phyloP scores from a whole-genome alignment of 306 rosid genomes.

The Clitoria ternatea region DNA sequence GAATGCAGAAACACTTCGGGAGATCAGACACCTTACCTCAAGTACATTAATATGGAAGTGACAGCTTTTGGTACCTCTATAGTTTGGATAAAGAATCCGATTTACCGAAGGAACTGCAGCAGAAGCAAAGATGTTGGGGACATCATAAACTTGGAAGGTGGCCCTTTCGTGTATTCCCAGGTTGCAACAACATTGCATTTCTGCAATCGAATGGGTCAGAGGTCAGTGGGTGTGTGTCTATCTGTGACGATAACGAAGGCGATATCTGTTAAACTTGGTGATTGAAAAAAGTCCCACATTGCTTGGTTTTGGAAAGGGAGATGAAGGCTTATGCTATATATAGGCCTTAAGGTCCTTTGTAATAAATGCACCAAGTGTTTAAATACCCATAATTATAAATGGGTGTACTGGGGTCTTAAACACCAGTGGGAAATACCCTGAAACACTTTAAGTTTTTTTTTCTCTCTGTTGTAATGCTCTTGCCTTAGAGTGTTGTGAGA shows the following conservation, averaged over 20 bases:
- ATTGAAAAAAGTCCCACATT: too few species aligned
- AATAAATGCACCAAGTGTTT: too few species aligned
- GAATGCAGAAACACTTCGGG: constrained; percentile 2
- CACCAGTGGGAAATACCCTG: too few species aligned
- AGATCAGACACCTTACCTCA: not conserved
- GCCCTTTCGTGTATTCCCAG: constrained; percentile 32
- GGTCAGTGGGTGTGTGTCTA: constrained; percentile 24
- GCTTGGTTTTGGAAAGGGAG: too few species aligned
- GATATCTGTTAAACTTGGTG: too few species aligned
- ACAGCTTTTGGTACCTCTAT: not conserved
- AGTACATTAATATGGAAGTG: constrained; percentile 3
- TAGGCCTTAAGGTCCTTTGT: too few species aligned
- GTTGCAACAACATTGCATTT: constrained; percentile 17
- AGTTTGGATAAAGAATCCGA: constrained; percentile 13
- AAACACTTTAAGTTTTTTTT: too few species aligned
- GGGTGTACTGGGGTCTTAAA: too few species aligned
- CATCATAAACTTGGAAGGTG: not conserved
- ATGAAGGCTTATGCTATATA: too few species aligned
- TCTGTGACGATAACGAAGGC: not conserved
- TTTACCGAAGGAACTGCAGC: constrained; percentile 9
- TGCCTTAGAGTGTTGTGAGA: too few species aligned
- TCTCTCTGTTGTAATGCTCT: too few species aligned
- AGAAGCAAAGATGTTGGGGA: not conserved
- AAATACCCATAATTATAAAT: too few species aligned
- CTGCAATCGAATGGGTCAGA: not conserved